A percentile compares a stretch with the other conserved stretches of the same genome.
Conservation (phyloP, 1,284 basidiomycete species). For the Papiliotrema flavescens region DNA sequence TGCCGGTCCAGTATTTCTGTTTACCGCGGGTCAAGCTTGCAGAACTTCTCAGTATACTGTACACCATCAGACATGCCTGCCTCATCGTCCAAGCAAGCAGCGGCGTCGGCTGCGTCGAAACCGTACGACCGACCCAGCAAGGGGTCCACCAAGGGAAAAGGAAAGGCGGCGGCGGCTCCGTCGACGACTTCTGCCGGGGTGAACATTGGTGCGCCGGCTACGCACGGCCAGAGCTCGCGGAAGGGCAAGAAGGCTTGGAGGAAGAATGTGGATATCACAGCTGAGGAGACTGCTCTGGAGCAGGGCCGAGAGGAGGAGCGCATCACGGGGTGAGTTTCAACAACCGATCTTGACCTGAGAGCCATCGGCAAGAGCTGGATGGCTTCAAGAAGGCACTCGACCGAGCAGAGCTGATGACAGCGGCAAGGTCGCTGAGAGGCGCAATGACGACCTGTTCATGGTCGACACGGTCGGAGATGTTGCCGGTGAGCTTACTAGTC, state of each 20-base stretch:
- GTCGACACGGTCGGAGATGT: constrained; percentile 77
- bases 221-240: constrained; percentile 67
- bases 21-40: background rate
- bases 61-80: background rate
- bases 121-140: constrained; percentile 25
- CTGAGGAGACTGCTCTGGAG: constrained; percentile 71
- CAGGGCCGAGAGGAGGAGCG: constrained; percentile 70
- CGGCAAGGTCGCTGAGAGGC: constrained; percentile 41
- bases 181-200: constrained; percentile 6
- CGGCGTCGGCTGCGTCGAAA: constrained; percentile 8
- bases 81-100: background rate
- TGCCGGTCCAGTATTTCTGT: too few relatives aligned
- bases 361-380: too few relatives aligned
- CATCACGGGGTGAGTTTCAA: constrained; percentile 61
- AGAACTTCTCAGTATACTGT: background rate
- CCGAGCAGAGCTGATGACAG: constrained; percentile 10
- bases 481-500: constrained; percentile 53
- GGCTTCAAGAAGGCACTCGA: background rate
- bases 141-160: constrained; percentile 14
- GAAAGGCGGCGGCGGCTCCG: constrained; percentile 13
- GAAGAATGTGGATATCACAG: constrained; percentile 79
- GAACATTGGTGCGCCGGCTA: constrained; percentile 59
- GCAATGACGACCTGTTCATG: constrained; percentile 69
- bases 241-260: constrained; percentile 91
- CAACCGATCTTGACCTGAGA: background rate